phyloP scores from a whole-genome alignment of 108 stramenopile species.

The Nitzschia sp. region DNA sequence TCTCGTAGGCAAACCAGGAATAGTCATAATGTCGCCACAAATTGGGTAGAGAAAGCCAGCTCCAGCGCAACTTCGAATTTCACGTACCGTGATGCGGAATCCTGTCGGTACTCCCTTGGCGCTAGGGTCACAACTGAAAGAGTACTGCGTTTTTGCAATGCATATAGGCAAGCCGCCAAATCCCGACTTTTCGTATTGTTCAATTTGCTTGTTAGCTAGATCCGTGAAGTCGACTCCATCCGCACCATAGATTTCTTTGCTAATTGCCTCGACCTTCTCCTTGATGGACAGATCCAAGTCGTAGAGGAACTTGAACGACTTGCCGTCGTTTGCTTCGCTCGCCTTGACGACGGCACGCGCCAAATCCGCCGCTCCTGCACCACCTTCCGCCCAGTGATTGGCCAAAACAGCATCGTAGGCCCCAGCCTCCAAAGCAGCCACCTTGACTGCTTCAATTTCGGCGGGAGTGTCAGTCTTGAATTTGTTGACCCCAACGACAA shows the following conservation, averaged over 20 bases:
- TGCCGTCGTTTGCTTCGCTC: conserved; percentile 66
- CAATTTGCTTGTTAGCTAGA: conserved; percentile 88
- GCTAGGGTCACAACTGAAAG: conserved; percentile 91
- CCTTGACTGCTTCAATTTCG: conserved; percentile 90
- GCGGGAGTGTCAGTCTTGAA: conserved; percentile 92
- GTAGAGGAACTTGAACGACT: conserved; percentile 91
- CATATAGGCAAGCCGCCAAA: conserved; percentile 96
- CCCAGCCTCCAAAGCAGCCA: conserved; percentile 87
- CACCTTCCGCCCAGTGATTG: conserved; percentile 97
- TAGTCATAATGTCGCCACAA: conserved; percentile 99
- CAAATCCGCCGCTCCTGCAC: conserved; percentile 92
- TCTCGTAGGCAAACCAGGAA: conserved; percentile 97
- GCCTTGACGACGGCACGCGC: conserved; percentile 88
- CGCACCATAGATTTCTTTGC: conserved; percentile 96
- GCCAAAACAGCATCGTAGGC: conserved; percentile 89
- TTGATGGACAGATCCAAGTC: conserved; percentile 79
- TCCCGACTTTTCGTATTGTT: conserved; percentile 86
- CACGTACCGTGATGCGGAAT: conserved; percentile 91
- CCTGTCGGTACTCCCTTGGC: conserved; percentile 94
- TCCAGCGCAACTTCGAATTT: conserved; percentile 95
- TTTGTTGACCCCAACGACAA: conserved; percentile 94
- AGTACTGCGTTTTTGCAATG: conserved; percentile 99
- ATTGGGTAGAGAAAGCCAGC: conserved; percentile 98
- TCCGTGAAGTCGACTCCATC: conserved; percentile 93
- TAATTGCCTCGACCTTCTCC: conserved; percentile 90